Evolutionary conservation across 805 yeast genomes (phyloP), one percentile per base, ranked within the genome.

Genomic region (Candida germanica): DNA sequence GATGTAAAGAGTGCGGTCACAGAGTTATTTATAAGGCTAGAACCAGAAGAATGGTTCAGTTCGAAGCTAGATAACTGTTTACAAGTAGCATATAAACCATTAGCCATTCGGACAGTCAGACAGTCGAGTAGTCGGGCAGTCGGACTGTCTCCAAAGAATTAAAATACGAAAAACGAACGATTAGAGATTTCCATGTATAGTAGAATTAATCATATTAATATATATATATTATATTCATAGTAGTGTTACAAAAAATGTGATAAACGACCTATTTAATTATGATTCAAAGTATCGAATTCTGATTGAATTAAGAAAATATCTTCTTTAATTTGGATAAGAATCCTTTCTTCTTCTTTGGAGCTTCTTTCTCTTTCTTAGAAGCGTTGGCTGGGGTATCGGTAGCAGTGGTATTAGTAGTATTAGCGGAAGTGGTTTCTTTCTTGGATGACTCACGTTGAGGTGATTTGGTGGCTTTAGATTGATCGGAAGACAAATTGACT

Each of bases 1-100:
- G 98, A 70, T 93, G 98, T 69, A 89, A 88, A 66, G 95, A 89
- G 51, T 93, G 98, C 66, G 98, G 98, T 46, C 98, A 93, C 69
- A 83, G 98, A 69, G 97, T 93, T 42, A 71, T 93, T 45, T 87
- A 91, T 71, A 93, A 93, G 71, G 95, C 96, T 44, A 83, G 98
- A 71, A 91, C 98, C 33, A 86, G 89, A 73, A 80, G 98, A 71
- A 87, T 91, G 95, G 94, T 77, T 39, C 75, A 69, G 62, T 73
- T 62, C 40, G 71, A 68, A 50, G 68, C 67, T 21, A 59, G 70
- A 48, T 66, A 53, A 44, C 3, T 24, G 26, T 29, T 13, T 18
- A 5, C n/a, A n/a, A n/a, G n/a, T n/a, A n/a, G n/a, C n/a, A n/a
- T n/a, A n/a, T n/a, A n/a, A n/a, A n/a, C n/a, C n/a, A n/a, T n/a